Evolutionary conservation across 1,284 basidiomycete species (phyloP).

Genomic region (Phlebopus sp.): DNA sequence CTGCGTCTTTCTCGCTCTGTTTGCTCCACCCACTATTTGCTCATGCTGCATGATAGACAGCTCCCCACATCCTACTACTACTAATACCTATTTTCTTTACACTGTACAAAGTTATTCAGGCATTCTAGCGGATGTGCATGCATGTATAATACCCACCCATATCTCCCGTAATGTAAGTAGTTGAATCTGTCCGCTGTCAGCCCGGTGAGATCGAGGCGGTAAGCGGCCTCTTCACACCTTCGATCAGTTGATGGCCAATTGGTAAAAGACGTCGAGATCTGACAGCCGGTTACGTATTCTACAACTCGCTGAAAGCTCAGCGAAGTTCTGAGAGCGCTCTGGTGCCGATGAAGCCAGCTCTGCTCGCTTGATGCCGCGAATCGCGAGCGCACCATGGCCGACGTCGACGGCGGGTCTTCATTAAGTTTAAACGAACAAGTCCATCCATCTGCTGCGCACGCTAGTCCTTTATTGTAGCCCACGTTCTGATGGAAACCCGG

Average conservation of each 20-base stretch:
- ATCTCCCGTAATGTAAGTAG: slow-evolving; percentile 32
- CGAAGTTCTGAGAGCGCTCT: slow-evolving; percentile 7
- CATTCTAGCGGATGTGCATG: slow-evolving; percentile 38
- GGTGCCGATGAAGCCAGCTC: slow-evolving; percentile 10
- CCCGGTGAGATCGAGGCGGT: slow-evolving; percentile 14
- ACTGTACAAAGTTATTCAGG: slow-evolving; percentile 34
- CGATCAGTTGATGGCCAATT: slow-evolving; percentile 28
- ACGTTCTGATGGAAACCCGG: slow-evolving; percentile 32
- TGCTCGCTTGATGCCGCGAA: neutral
- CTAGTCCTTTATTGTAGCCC: slow-evolving; percentile 27
- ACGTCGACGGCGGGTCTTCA: slow-evolving; percentile 8
- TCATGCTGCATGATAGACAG: slow-evolving; percentile 24
- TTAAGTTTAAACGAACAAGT: slow-evolving; percentile 7
- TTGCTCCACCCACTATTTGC: slow-evolving; percentile 13
- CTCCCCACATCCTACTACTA: slow-evolving; percentile 25
- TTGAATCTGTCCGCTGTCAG: slow-evolving; percentile 10
- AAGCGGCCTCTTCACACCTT: slow-evolving; percentile 12
- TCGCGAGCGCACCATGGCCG: neutral
- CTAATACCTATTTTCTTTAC: slow-evolving; percentile 33
- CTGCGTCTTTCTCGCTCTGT: slow-evolving; percentile 17
- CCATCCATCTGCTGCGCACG: neutral
- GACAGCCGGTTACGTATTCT: slow-evolving; percentile 22
- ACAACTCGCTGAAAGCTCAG: slow-evolving; percentile 5
- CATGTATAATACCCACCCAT: slow-evolving; percentile 34
- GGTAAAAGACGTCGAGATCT: slow-evolving; percentile 26